Evolutionary conservation across 1,284 basidiomycete genomes (phyloP), one percentile per base, ranked within the genome.

Genomic region (Apiotrichum laibachii): DNA sequence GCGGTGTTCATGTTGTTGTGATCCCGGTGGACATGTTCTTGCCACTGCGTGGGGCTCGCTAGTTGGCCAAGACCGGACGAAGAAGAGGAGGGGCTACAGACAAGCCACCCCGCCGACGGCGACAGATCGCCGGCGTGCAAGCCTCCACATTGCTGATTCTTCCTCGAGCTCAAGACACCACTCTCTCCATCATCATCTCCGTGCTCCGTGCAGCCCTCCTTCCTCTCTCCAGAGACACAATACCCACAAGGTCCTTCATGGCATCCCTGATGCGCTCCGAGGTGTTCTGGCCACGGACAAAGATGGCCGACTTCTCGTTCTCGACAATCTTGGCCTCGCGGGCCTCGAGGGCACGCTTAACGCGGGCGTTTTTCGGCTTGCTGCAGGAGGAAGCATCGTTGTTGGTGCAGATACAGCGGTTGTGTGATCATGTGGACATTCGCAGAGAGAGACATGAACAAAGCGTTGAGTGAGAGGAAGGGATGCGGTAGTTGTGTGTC

Each of bases 351-450:
- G 86, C 95, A 63, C 96, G 85, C 80, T 99, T 99, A n/a, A 91
- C 90, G 44, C 95, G 86, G 1, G 96, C 95, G 83, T 96, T 98
- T 81, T 90, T 92, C 35, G 95, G 92, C 82, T 97, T 97, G 78
- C 92, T 92, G 60, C 15, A n/a, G 12, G 40, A 31, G 19, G 34
- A 18, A 45, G 10, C 12, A 11, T 10, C n/a, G 12, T 21, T 6
- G 19, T 18, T 5, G 13, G 45, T 9, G 8, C 15, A 18, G 22
- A 13, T 31, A 31, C 4, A 31, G 26, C n/a, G n/a, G n/a, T n/a
- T n/a, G n/a, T n/a, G n/a, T n/a, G n/a, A n/a, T n/a, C n/a, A n/a
- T n/a, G n/a, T n/a, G n/a, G n/a, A n/a, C n/a, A n/a, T n/a, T n/a
- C n/a, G n/a, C 26, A 31, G 26, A 3, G 7, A 31, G 26, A 7